Percentiles rank a stretch among this genome's conserved stretches.
Evolutionary conservation across 805 yeast genomes (phyloP).

Genomic region (Yarrowia yakushimensis): DNA sequence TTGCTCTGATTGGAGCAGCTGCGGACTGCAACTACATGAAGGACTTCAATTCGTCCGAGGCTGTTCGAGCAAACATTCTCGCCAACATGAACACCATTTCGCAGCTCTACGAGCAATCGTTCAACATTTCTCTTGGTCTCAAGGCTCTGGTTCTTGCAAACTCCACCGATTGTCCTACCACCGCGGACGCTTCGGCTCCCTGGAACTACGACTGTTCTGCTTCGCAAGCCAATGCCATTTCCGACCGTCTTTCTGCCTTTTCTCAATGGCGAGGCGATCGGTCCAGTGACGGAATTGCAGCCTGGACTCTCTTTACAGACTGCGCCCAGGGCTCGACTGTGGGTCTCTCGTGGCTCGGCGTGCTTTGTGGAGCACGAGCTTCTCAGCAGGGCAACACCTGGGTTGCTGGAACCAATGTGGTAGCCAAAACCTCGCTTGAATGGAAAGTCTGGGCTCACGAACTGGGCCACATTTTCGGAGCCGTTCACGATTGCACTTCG

Average conservation of each 20-base stretch:
- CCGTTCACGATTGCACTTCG: constrained; percentile 42
- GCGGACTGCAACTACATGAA: constrained; percentile 39
- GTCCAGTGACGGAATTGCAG: constrained; percentile 37
- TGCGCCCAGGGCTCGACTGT: constrained; percentile 39
- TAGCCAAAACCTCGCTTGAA: constrained; percentile 37
- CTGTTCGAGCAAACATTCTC: constrained; percentile 36
- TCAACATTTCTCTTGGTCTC: constrained; percentile 40
- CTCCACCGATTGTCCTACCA: constrained; percentile 1
- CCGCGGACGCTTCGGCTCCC: constrained; percentile 26
- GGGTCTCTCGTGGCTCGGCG: constrained; percentile 41
- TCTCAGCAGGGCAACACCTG: constrained; percentile 28
- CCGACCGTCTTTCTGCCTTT: constrained; percentile 34
- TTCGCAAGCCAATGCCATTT: constrained; percentile 28
- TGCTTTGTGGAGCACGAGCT: constrained; percentile 34
- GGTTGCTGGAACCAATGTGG: constrained; percentile 38
- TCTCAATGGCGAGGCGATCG: constrained; percentile 38
- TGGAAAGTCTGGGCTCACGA: constrained; percentile 42
- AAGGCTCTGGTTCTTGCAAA: constrained; percentile 31
- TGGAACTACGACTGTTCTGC: constrained; percentile 37
- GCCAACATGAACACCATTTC: constrained; percentile 38
- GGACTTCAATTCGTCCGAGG: constrained; percentile 33
- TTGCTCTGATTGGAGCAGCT: constrained; percentile 40
- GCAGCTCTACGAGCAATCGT: constrained; percentile 37
- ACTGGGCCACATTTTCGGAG: constrained; percentile 42
- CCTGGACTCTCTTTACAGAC: constrained; percentile 39